Evolutionary conservation across 345 rosid species (phyloP).

Genomic region (Salix brachista): DNA sequence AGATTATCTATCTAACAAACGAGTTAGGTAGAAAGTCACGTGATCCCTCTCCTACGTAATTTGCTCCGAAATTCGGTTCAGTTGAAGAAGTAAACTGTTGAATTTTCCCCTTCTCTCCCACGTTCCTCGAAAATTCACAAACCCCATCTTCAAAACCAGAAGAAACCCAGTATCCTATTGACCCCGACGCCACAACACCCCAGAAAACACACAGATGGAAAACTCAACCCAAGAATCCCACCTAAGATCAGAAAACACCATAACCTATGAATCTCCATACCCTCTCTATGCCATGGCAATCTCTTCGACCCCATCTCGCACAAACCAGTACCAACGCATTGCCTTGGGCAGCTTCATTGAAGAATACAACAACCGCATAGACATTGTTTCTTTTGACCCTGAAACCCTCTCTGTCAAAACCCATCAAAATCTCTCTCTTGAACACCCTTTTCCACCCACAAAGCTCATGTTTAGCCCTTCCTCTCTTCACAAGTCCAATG

Average conservation of each 20-base stretch:
- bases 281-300: constrained; percentile 85
- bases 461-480: constrained; percentile 63
- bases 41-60: not conserved
- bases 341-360: constrained; percentile 92
- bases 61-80: not conserved
- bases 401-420: constrained; percentile 61
- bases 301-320: constrained; percentile 41
- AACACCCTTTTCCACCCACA: constrained; percentile 81
- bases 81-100: not conserved
- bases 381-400: constrained; percentile 72
- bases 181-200: not conserved
- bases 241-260: constrained; percentile 65
- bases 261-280: constrained; percentile 78
- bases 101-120: not conserved
- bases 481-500: constrained; percentile 29
- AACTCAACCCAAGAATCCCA: constrained; percentile 76
- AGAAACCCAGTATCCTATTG: not conserved
- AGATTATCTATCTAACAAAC: not conserved
- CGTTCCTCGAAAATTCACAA: not conserved
- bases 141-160: not conserved
- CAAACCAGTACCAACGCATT: constrained; percentile 44
- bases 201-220: constrained; percentile 42
- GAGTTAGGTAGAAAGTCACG: not conserved
- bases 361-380: constrained; percentile 76
- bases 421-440: constrained; percentile 49